These are phyloP conservation scores for Baorangia bicolor DNA, from an alignment of 768 basidiomycete species.

Conservation along the genomic window DNA sequence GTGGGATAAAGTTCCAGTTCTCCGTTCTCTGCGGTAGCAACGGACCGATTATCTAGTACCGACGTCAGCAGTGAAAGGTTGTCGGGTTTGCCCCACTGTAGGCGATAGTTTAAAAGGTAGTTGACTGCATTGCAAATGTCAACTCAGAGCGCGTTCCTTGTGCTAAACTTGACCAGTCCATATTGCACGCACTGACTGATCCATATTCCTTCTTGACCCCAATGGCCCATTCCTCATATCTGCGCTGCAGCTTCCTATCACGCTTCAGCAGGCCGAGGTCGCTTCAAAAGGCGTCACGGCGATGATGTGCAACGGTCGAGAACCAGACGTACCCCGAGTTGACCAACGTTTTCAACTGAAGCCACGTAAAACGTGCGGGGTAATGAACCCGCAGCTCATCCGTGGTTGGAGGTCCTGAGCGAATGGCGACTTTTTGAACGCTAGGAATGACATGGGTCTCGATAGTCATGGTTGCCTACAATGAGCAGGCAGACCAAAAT, in stretches of 20 bases:
- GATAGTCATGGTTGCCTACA: constrained; percentile 16
- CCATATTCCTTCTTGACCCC: constrained; percentile 62
- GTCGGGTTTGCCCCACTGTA: constrained; percentile 78
- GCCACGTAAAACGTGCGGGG: constrained; percentile 75
- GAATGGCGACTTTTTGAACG: constrained; percentile 35
- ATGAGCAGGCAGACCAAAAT: neutral
- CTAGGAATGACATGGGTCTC: constrained; percentile 3
- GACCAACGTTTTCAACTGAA: constrained; percentile 71
- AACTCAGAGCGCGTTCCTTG: neutral
- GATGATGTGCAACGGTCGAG: neutral
- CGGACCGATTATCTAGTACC: constrained; percentile 38
- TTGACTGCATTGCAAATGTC: constrained; percentile 44
- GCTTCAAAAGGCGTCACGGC: constrained; percentile 35
- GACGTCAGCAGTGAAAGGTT: constrained; percentile 60
- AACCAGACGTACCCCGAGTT: constrained; percentile 62
- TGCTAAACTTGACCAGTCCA: neutral
- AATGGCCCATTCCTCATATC: constrained; percentile 61
- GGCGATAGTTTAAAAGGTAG: constrained; percentile 64
- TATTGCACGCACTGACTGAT: constrained; percentile 52
- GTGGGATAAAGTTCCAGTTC: neutral
- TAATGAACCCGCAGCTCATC: constrained; percentile 69
- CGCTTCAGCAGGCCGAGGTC: constrained; percentile 81
- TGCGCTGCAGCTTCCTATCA: constrained; percentile 61
- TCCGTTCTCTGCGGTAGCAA: constrained; percentile 16
- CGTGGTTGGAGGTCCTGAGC: constrained; percentile 63